phyloP scores from a whole-genome alignment of 805 yeast species.

The Yamadazyma nakazawae region DNA sequence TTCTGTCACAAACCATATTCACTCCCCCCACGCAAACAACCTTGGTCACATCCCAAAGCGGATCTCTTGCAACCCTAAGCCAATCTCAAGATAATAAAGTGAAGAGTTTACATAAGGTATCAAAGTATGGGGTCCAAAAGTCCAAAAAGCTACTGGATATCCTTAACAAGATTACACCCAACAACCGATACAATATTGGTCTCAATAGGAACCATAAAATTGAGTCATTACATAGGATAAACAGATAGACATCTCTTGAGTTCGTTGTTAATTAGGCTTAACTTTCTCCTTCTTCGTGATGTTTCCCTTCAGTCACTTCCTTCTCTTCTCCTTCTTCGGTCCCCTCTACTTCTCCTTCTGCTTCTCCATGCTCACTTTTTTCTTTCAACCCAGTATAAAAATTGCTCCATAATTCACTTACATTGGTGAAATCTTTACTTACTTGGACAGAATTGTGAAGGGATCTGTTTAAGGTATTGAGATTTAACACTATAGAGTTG shows the following conservation, averaged over 20 bases:
- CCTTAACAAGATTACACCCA: constrained; percentile 7
- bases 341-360: background rate
- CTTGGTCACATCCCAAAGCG: background rate
- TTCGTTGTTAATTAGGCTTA: background rate
- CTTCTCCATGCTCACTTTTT: constrained; percentile 14
- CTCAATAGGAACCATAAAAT: constrained; percentile 10
- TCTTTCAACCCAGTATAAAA: constrained; percentile 53
- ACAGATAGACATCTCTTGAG: constrained; percentile 1
- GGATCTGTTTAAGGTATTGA: constrained; percentile 65
- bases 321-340: background rate
- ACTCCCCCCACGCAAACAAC: background rate
- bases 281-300: background rate
- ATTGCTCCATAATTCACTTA: constrained; percentile 65
- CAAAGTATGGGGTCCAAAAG: background rate
- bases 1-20: background rate
- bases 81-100: background rate
- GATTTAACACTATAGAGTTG: constrained; percentile 62
- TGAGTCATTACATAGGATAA: constrained; percentile 14
- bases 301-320: background rate
- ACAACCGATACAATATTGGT: constrained; percentile 8
- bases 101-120: background rate
- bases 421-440: constrained; percentile 72
- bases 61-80: background rate
- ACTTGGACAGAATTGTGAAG: constrained; percentile 66
- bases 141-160: constrained; percentile 9